These are phyloP conservation scores for Penicillium lividum DNA, from an alignment of 495 filamentous ascomycete genomes.

Conservation along the genomic window DNA sequence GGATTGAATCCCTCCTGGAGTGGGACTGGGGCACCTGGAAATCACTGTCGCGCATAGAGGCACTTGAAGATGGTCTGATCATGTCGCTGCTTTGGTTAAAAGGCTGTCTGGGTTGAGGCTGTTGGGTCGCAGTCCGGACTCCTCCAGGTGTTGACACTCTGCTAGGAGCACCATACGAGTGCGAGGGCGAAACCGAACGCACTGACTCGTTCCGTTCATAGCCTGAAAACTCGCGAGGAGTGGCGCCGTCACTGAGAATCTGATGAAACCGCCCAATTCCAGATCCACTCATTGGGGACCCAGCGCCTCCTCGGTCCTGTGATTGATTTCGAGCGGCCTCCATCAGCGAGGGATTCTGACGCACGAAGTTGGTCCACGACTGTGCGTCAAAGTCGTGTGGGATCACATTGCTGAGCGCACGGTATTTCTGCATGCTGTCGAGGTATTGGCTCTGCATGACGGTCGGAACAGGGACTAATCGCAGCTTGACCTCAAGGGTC, in stretches of 20 bases:
- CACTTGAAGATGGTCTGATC: conserved; percentile 52
- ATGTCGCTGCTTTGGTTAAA: conserved; percentile 31
- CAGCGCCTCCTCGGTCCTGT: conserved; percentile 33
- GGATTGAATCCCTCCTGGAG: conserved; percentile 38
- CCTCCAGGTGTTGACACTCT: conserved; percentile 41
- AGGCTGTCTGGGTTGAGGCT: conserved; percentile 24
- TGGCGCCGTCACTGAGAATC: conserved; percentile 48
- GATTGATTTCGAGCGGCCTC: conserved; percentile 33
- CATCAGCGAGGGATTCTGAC: conserved; percentile 57
- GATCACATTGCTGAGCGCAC: conserved; percentile 59
- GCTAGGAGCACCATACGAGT: conserved; percentile 39
- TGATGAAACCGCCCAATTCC: conserved; percentile 55
- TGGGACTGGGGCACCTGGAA: conserved; percentile 32
- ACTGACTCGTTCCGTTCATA: conserved; percentile 32
- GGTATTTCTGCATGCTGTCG: conserved; percentile 62
- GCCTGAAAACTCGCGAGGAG: conserved; percentile 42
- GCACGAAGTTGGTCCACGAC: conserved; percentile 65
- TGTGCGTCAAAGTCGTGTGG: conserved; percentile 67
- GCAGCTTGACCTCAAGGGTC: conserved; percentile 91
- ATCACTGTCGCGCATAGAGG: conserved; percentile 44
- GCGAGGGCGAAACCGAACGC: conserved; percentile 39
- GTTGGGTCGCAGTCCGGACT: conserved; percentile 26
- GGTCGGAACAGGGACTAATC: conserved; percentile 78
- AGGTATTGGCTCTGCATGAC: conserved; percentile 70
- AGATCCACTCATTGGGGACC: conserved; percentile 52